Base-by-base conservation (phyloP, 2,329 filamentous ascomycete species). In the Metarhizium rileyi region DNA sequence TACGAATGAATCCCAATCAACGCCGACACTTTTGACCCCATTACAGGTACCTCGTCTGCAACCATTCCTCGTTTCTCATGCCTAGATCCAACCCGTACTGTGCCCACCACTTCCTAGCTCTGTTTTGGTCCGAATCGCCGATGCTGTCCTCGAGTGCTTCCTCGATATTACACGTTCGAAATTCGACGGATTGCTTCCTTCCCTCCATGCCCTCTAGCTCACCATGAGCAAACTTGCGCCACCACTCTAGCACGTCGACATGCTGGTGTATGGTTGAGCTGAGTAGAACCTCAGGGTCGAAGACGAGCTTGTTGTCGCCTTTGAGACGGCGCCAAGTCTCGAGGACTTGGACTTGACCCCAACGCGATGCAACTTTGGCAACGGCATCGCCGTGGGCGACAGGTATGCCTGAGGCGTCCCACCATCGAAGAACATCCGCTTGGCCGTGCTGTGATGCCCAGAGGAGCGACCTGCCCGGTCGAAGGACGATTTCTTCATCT, bases 121-220 rank as follows among this genome's bases (percentile, higher is more conserved):
- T 77, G 55, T 83, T 80, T 54, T 89, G 85, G 49, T 85, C 52
- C 44, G 42, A 27, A 20, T 55, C 83, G 8, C 78, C 79, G 46
- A 91, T 79, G 22, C 88, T 87, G 63, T 95, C 90, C 64, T 96
- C 90, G 36, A 96, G 75, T 1, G 90, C 90, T 68, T 96, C 91
- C 64, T 96, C 90, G 53, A 97, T 93, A 65, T 95, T 90, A 65
- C 90, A 95, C 1, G 89, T 95, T 65, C 91, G 90, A 67, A 95
- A 96, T 66, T 95, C 89, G 25, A 96, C 90, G 47, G 80, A 77
- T 57, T 90, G 75, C 54, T 71, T 71, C 28, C 73, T 68, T 16
- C 76, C 76, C 38, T 73, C 67, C 76, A 74, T 79, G 38, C 71
- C 75, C 1, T 71, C 71, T 28, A 78, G 68, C 59, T 76, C 71